phyloP scores from a whole-genome alignment of 805 yeast species.

The Monosporozyma aerobia region DNA sequence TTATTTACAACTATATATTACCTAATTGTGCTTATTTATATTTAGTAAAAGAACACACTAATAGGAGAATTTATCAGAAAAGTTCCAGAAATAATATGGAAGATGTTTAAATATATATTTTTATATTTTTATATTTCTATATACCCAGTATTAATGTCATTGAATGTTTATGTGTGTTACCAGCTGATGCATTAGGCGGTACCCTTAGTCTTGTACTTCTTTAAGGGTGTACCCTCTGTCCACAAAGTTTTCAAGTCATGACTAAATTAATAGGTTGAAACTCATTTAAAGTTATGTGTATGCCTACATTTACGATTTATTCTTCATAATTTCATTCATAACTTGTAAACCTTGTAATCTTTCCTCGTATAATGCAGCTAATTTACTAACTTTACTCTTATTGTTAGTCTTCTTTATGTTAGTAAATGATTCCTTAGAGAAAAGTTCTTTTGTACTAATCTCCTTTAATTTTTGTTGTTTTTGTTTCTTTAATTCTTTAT shows the following conservation, averaged over 20 bases:
- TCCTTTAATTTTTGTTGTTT: constrained; percentile 6
- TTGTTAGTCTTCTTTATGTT: constrained; percentile 40
- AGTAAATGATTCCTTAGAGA: constrained; percentile 30
- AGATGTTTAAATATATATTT: neutral
- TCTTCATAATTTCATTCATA: constrained; percentile 26
- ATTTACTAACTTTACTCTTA: constrained; percentile 52
- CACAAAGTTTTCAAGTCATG: no score
- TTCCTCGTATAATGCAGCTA: constrained; percentile 58
- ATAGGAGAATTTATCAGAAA: neutral
- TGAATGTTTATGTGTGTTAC: neutral
- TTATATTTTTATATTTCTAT: neutral
- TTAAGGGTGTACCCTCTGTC: no score
- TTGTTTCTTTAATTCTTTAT: constrained; percentile 17
- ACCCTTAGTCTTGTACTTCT: no score
- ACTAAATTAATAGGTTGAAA: neutral
- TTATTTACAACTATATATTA: constrained; percentile 2
- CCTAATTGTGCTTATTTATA: neutral
- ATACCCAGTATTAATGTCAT: neutral
- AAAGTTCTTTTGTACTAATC: constrained; percentile 7
- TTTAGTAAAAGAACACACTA: neutral
- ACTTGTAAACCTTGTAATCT: constrained; percentile 35
- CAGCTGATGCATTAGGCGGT: no score
- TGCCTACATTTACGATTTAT: constrained; percentile 3
- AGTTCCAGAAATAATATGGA: neutral
- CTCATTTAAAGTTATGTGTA: neutral